phyloP scores from a whole-genome alignment of 2,329 filamentous ascomycete species.

The Chaetoscypha palmicola region DNA sequence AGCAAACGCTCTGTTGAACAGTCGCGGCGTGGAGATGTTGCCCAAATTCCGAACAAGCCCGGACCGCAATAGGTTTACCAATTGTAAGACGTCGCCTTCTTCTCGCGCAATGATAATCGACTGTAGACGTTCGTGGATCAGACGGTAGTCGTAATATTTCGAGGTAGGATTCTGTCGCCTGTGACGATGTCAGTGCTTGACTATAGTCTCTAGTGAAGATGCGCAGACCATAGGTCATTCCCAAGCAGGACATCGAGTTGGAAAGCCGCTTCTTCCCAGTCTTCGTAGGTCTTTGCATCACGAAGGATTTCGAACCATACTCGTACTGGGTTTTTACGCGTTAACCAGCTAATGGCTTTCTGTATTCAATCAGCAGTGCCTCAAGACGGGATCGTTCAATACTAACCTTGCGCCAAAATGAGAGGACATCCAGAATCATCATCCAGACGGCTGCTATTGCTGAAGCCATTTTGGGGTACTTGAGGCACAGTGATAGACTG shows the following conservation, averaged over 20 bases:
- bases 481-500: neutral
- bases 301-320: conserved; percentile 59
- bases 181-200: no score
- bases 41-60: conserved; percentile 80
- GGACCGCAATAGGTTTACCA: conserved; percentile 75
- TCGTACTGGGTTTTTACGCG: conserved; percentile 55
- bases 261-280: conserved; percentile 80
- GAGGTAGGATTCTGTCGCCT: conserved; percentile 79
- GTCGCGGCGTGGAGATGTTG: conserved; percentile 73
- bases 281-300: conserved; percentile 65
- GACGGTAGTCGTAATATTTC: conserved; percentile 76
- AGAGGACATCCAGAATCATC: conserved; percentile 53
- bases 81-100: conserved; percentile 62
- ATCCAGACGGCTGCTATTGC: conserved; percentile 41
- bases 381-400: neutral
- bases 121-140: conserved; percentile 71
- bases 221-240: conserved; percentile 66
- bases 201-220: no score
- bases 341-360: conserved; percentile 64
- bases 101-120: conserved; percentile 63
- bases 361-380: conserved; percentile 32
- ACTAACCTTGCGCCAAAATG: conserved; percentile 56
- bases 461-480: neutral
- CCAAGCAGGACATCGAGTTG: conserved; percentile 77
- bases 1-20: conserved; percentile 80